Evolutionary conservation across 805 yeast genomes (phyloP).

Genomic region (Metschnikowia drakensbergensis): DNA sequence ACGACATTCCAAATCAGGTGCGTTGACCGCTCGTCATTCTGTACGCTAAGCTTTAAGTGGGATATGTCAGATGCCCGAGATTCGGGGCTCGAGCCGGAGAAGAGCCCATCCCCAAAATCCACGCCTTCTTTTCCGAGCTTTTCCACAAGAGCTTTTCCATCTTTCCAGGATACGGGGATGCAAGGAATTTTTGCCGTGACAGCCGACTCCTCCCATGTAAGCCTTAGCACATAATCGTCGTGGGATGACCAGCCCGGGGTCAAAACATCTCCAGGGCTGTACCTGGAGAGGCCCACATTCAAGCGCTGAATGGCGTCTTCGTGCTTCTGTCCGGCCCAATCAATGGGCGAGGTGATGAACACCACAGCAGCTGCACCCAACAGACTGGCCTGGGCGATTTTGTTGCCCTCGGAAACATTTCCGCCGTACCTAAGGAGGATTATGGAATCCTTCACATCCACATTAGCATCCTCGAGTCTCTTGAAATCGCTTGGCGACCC

Average conservation of each 20-base stretch:
- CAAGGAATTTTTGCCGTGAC: slow-evolving; percentile 71
- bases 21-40: slow-evolving; percentile 43
- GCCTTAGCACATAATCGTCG: slow-evolving; percentile 35
- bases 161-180: slow-evolving; percentile 72
- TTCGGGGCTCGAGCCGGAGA: slow-evolving; percentile 23
- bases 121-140: slow-evolving; percentile 28
- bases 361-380: slow-evolving; percentile 62
- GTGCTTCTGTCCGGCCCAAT: slow-evolving; percentile 15
- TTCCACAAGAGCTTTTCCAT: slow-evolving; percentile 42
- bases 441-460: slow-evolving; percentile 47
- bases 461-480: slow-evolving; percentile 29
- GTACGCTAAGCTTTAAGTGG: slow-evolving; percentile 25
- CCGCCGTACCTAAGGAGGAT: slow-evolving; percentile 61
- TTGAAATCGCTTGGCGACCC: slow-evolving; percentile 59
- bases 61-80: slow-evolving; percentile 9
- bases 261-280: slow-evolving; percentile 72
- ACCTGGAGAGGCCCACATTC: slow-evolving; percentile 56
- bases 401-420: slow-evolving; percentile 32
- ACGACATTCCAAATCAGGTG: slow-evolving; percentile 78
- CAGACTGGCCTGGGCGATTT: slow-evolving; percentile 47
- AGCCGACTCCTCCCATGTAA: slow-evolving; percentile 43
- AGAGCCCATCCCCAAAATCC: slow-evolving; percentile 26
- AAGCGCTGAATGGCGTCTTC: slow-evolving; percentile 49
- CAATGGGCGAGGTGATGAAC: slow-evolving; percentile 45
- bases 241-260: slow-evolving; percentile 71